Percentiles rank a stretch among this genome's conserved stretches.
phyloP scores from a whole-genome alignment of 257 asterid genomes.

The Ocimum tenuiflorum region DNA sequence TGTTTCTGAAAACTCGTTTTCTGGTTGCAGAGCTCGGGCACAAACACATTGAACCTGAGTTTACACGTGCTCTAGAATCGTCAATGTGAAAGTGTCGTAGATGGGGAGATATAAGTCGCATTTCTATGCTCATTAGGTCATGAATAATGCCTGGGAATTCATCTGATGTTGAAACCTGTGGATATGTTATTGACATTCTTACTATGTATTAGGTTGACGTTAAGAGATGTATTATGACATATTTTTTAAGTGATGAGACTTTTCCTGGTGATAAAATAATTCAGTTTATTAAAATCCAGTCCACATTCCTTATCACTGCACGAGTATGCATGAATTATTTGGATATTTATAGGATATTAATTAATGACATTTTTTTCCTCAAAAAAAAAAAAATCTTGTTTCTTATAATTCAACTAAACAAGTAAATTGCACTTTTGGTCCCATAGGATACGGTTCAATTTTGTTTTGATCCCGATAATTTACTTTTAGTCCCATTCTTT shows the following conservation, averaged over 20 bases:
- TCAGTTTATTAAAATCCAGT: neutral
- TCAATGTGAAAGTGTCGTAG: constrained; percentile 18
- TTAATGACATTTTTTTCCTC: no score
- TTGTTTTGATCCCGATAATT: no score
- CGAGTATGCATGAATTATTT: no score
- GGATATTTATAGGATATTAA: no score
- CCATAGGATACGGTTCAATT: no score
- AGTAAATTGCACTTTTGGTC: no score
- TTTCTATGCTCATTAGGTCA: no score
- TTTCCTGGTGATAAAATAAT: neutral
- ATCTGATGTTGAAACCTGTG: neutral
- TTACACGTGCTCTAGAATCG: constrained; percentile 19
- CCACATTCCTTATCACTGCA: no score
- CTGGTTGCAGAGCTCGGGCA: constrained; percentile 33
- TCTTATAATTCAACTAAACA: no score
- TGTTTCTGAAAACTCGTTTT: neutral
- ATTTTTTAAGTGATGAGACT: neutral
- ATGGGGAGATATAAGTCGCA: neutral
- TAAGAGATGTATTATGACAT: neutral
- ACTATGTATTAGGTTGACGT: neutral
- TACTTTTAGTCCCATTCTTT: no score
- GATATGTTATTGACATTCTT: neutral
- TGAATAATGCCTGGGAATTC: neutral
- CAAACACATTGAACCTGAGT: constrained; percentile 16
- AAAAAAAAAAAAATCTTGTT: no score